These are phyloP conservation scores for Xylariaceae sp. DNA, from an alignment of 2,329 filamentous ascomycete genomes.

Conservation along the genomic window DNA sequence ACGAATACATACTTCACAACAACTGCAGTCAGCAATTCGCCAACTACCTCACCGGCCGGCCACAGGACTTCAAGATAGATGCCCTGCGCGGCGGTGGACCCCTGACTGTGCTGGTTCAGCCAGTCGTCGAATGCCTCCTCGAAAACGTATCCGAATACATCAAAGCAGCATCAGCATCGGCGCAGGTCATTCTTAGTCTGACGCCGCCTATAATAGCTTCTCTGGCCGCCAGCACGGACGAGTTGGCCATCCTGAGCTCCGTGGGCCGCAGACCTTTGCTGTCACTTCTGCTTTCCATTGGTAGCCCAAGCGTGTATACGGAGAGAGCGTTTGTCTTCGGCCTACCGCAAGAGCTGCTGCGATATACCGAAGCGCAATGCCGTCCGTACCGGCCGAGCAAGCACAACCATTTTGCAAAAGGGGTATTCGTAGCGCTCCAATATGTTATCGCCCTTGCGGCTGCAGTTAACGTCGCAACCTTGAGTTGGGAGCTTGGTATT, in stretches of 20 bases:
- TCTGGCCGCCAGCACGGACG: conserved; percentile 22
- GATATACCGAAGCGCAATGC: conserved; percentile 1
- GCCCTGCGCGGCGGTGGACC: conserved; percentile 20
- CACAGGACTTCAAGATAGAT: conserved; percentile 18
- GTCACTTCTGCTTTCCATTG: conserved; percentile 20
- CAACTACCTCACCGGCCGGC: conserved; percentile 23
- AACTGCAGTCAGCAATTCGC: conserved; percentile 23
- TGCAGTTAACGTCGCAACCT: conserved; percentile 12
- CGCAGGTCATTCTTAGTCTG: conserved; percentile 27
- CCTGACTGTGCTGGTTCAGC: conserved; percentile 18
- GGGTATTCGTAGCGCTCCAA: background rate
- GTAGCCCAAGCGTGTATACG: conserved; percentile 22
- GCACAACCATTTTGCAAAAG: background rate
- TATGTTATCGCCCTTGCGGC: conserved; percentile 16
- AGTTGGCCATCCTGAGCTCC: conserved; percentile 23
- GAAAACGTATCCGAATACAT: conserved; percentile 25
- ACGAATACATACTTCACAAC: conserved; percentile 16
- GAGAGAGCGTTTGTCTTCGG: conserved; percentile 21
- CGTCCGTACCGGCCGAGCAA: background rate
- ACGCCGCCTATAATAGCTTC: conserved; percentile 22
- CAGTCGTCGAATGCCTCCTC: conserved; percentile 21
- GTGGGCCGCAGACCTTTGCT: conserved; percentile 22
- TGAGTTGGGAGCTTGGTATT: conserved; percentile 20
- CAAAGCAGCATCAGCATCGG: conserved; percentile 22
- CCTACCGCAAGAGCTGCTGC: conserved; percentile 19